Evolutionary conservation across 2,329 filamentous ascomycete species (phyloP).

Genomic region (Neophaeococcomyces aloes): DNA sequence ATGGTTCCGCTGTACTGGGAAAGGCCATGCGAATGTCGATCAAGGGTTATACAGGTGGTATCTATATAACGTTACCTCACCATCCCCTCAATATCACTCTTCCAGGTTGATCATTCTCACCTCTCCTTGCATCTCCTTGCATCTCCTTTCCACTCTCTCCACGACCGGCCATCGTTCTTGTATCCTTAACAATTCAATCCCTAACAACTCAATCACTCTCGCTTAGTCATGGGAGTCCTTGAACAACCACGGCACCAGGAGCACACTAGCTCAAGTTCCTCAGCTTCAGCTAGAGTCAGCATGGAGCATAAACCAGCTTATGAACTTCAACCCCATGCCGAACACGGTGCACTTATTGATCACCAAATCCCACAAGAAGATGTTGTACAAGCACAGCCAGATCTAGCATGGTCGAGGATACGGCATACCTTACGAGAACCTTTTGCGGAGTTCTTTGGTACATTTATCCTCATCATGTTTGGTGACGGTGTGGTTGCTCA

Average conservation of each 20-base stretch:
- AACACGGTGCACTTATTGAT: slow-evolving; percentile 27
- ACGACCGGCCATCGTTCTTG: too few relatives aligned
- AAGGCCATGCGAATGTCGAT: too few relatives aligned
- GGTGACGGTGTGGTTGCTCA: slow-evolving; percentile 61
- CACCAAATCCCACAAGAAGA: slow-evolving; percentile 25
- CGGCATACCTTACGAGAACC: slow-evolving; percentile 45
- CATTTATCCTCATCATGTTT: slow-evolving; percentile 57
- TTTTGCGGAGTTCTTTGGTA: slow-evolving; percentile 58
- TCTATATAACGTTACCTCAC: too few relatives aligned
- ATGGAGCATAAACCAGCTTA: neutral
- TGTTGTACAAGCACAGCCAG: slow-evolving; percentile 19
- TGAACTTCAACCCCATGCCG: slow-evolving; percentile 12
- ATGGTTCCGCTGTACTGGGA: too few relatives aligned
- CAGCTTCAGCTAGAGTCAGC: neutral
- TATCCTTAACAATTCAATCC: too few relatives aligned
- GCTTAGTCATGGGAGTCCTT: slow-evolving; percentile 5
- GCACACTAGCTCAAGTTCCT: slow-evolving; percentile 8
- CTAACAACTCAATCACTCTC: too few relatives aligned
- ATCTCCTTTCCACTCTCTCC: too few relatives aligned
- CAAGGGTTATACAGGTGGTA: too few relatives aligned
- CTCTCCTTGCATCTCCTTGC: too few relatives aligned
- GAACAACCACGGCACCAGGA: slow-evolving; percentile 12
- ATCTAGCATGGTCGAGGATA: slow-evolving; percentile 43
- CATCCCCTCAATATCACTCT: too few relatives aligned
- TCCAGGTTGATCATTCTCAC: too few relatives aligned